phyloP scores from a whole-genome alignment of 371 early-diverging fungal species.

The Mucor irregularis region DNA sequence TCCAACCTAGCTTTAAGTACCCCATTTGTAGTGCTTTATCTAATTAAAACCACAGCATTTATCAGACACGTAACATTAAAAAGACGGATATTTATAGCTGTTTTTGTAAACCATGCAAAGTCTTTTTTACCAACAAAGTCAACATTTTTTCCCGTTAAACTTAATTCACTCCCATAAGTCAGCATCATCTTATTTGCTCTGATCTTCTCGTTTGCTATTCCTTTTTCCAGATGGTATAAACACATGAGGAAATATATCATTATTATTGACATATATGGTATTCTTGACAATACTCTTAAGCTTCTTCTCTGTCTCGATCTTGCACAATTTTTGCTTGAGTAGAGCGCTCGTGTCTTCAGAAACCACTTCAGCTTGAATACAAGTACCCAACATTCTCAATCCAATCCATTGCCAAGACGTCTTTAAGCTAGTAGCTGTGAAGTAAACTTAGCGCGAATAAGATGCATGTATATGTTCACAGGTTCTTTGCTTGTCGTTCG shows the following conservation, averaged over 20 bases:
- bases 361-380: constrained; percentile 19
- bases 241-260: constrained; percentile 15
- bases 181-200: constrained; percentile 15
- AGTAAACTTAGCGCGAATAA: constrained; percentile 16
- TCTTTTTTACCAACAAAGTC: constrained; percentile 16
- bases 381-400: constrained; percentile 17
- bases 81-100: constrained; percentile 16
- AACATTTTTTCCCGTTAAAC: constrained; percentile 12
- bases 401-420: constrained; percentile 14
- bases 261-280: constrained; percentile 17
- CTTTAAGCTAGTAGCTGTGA: constrained; percentile 12
- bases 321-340: constrained; percentile 18
- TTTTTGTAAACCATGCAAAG: constrained; percentile 16
- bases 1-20: too few relatives aligned
- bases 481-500: constrained; percentile 20
- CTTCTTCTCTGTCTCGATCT: constrained; percentile 15
- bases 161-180: constrained; percentile 18
- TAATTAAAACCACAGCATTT: constrained; percentile 15
- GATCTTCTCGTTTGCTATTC: constrained; percentile 10
- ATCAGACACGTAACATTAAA: constrained; percentile 18
- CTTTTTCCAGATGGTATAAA: constrained; percentile 18
- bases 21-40: too few relatives aligned
- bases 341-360: constrained; percentile 15
- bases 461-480: constrained; percentile 16
- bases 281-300: constrained; percentile 13